phyloP scores from a whole-genome alignment of 306 rosid species.

The Cajanus cajan region DNA sequence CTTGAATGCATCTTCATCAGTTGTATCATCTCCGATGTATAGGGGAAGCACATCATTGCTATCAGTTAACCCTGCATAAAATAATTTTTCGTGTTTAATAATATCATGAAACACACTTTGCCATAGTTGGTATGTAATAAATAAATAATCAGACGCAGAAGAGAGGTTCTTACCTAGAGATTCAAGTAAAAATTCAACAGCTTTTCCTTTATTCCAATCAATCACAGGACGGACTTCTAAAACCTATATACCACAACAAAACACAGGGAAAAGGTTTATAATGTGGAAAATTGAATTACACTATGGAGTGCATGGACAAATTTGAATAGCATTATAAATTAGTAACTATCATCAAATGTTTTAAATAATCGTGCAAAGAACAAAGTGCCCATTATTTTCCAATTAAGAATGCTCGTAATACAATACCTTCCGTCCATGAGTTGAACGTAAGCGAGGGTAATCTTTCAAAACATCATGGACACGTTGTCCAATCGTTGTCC shows the following conservation, averaged over 20 bases:
- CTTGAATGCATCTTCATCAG: slow-evolving; percentile 97
- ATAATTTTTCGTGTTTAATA: not conserved
- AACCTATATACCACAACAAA: slow-evolving; percentile 53
- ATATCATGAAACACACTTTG: not conserved
- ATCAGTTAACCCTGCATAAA: slow-evolving; percentile 55
- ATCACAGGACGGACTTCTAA: slow-evolving; percentile 95
- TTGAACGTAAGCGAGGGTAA: slow-evolving; percentile 78
- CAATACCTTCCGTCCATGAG: slow-evolving; percentile 88
- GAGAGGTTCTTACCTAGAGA: slow-evolving; percentile 60
- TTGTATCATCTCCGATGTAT: slow-evolving; percentile 85
- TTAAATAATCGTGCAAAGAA: not conserved
- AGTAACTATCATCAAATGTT: not conserved
- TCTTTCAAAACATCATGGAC: slow-evolving; percentile 80
- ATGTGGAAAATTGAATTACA: not conserved
- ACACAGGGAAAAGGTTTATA: not conserved
- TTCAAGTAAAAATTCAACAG: slow-evolving; percentile 87
- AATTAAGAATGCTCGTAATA: not conserved
- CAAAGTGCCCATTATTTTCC: too few relatives aligned
- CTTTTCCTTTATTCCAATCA: slow-evolving; percentile 98
- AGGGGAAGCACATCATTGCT: slow-evolving; percentile 72
- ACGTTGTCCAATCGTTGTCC: slow-evolving; percentile 71
- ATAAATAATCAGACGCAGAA: not conserved
- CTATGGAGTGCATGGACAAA: not conserved
- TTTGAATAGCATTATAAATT: not conserved
- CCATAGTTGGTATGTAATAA: not conserved